Percentiles rank a stretch among this genome's conserved stretches.
Conservation (phyloP, 179 eudicot species). For the Heliamphora ciliata region DNA sequence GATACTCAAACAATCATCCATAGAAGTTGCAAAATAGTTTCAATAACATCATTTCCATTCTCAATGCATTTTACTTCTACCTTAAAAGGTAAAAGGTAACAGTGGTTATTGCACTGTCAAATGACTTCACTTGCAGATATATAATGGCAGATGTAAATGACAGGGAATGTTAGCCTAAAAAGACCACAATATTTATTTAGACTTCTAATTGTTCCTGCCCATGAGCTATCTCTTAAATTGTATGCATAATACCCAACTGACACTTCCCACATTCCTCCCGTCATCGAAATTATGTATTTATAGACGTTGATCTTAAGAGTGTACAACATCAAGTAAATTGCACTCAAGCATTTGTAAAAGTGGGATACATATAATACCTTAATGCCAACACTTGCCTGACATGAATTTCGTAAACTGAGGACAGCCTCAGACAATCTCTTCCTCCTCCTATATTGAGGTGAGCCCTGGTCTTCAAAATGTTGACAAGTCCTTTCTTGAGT, state of each 20-base stretch:
- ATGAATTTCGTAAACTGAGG: constrained; percentile 30
- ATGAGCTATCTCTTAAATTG: neutral
- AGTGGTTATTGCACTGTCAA: neutral
- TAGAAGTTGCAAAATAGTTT: neutral
- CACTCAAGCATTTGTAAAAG: neutral
- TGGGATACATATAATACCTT: neutral
- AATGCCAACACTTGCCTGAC: constrained; percentile 37
- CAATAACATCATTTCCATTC: neutral
- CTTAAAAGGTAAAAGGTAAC: neutral
- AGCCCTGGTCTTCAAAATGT: constrained; percentile 23
- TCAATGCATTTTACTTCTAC: neutral
- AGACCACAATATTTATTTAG: neutral
- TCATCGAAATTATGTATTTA: neutral
- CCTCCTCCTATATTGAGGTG: constrained; percentile 25
- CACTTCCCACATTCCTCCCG: neutral
- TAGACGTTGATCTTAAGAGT: neutral
- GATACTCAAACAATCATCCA: constrained; percentile 2
- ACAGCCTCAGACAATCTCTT: constrained; percentile 43
- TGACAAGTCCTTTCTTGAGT: constrained; percentile 25
- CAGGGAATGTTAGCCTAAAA: neutral
- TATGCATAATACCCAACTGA: neutral
- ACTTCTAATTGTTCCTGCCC: neutral
- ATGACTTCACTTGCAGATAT: neutral
- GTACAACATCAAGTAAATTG: neutral
- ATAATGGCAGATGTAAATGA: neutral